Evolutionary conservation across 2,329 filamentous ascomycete species (phyloP).

Genomic region (Scortechinia acanthostroma): DNA sequence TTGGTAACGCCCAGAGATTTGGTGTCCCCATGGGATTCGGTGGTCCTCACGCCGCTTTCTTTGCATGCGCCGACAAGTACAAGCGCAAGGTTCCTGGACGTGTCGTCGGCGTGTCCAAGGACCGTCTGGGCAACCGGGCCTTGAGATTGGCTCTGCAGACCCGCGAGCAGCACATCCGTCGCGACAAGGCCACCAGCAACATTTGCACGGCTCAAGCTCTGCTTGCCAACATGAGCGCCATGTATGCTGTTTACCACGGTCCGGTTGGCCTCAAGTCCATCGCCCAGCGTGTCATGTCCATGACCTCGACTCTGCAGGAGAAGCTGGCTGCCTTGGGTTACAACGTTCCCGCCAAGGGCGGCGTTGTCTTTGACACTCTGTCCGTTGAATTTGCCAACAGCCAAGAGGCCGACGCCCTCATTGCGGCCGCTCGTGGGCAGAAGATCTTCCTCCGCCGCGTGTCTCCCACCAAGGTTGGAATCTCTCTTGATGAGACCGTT

Average conservation of each 20-base stretch:
- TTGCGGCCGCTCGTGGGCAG: conserved; percentile 39
- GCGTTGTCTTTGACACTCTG: conserved; percentile 74
- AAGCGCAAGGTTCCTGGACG: conserved; percentile 92
- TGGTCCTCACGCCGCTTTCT: conserved; percentile 94
- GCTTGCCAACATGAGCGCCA: conserved; percentile 88
- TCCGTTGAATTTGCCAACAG: conserved; percentile 49
- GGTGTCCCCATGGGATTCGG: conserved; percentile 88
- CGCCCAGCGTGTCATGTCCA: conserved; percentile 69
- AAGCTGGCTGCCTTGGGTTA: conserved; percentile 57
- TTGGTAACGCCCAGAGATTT: conserved; percentile 84
- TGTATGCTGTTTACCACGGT: conserved; percentile 92
- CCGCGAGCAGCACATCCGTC: conserved; percentile 87
- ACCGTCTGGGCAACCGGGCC: conserved; percentile 74
- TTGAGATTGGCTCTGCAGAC: conserved; percentile 84
- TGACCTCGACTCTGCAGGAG: conserved; percentile 63
- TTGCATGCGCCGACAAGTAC: conserved; percentile 81
- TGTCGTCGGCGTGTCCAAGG: conserved; percentile 84
- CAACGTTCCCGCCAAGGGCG: conserved; percentile 47
- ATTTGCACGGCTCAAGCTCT: conserved; percentile 93
- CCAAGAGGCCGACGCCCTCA: conserved; percentile 35
- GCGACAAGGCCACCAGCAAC: conserved; percentile 95
- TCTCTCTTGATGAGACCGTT: conserved; percentile 73
- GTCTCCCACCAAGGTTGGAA: conserved; percentile 51
- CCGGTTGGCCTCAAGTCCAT: conserved; percentile 77
- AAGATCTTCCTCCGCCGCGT: conserved; percentile 58